These are phyloP conservation scores for Melastoma candidum DNA, from an alignment of 441 rosid genomes.

Conservation along the genomic window DNA sequence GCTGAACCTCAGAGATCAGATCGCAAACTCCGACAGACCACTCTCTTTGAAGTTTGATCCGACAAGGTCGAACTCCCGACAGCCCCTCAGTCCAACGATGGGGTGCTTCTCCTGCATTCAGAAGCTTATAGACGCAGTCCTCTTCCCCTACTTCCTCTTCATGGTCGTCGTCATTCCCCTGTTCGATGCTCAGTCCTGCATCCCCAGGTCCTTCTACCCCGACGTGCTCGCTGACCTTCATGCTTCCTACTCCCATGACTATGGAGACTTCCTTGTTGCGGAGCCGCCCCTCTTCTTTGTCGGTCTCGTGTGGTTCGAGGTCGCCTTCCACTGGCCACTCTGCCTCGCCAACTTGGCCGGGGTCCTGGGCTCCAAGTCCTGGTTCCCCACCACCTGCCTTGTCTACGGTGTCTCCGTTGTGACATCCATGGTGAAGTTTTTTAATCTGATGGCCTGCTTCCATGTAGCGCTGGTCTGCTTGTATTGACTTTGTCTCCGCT, in stretches of 20 bases:
- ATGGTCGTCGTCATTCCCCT: conserved; percentile 22
- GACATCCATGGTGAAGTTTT: conserved; percentile 51
- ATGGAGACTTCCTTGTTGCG: conserved; percentile 43
- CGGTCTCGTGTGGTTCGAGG: conserved; percentile 61
- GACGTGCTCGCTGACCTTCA: conserved; percentile 35
- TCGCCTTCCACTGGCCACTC: conserved; percentile 74
- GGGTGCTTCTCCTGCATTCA: too few relatives aligned
- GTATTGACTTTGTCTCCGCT: too few relatives aligned
- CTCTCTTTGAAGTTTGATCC: too few relatives aligned
- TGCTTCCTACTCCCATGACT: conserved; percentile 27
- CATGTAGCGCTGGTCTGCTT: too few relatives aligned
- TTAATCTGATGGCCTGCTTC: too few relatives aligned
- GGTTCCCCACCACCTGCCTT: conserved; percentile 69
- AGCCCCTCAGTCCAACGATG: too few relatives aligned
- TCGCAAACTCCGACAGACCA: too few relatives aligned
- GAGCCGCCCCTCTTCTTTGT: conserved; percentile 76
- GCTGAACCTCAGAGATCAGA: too few relatives aligned
- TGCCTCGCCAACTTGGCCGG: conserved; percentile 44
- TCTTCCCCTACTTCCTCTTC: too few relatives aligned
- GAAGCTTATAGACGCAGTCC: too few relatives aligned
- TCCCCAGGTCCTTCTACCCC: conserved; percentile 40
- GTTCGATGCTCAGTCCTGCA: conserved; percentile 49
- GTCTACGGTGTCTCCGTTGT: conserved; percentile 52
- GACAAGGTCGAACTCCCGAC: too few relatives aligned
- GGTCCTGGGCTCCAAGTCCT: conserved; percentile 44